Evolutionary conservation across 2,329 filamentous ascomycete genomes (phyloP).

Genomic region (Calycina marina): DNA sequence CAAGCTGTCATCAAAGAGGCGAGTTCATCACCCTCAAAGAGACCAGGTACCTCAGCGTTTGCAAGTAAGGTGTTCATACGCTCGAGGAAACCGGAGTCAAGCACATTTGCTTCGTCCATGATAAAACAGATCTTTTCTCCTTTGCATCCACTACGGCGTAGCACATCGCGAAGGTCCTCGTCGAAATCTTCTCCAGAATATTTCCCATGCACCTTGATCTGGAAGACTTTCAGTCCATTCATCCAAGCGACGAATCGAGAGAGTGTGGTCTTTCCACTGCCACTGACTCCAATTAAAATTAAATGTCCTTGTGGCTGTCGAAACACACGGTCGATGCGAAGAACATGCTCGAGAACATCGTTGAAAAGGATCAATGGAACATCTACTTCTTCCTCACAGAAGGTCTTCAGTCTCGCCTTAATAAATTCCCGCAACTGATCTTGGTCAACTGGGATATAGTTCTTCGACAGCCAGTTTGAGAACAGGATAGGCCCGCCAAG

Average conservation of each 20-base stretch:
- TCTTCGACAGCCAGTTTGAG: conserved; percentile 98
- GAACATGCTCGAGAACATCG: conserved; percentile 92
- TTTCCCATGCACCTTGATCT: conserved; percentile 98
- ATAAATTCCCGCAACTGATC: conserved; percentile 94
- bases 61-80: conserved; percentile 98
- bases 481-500: conserved; percentile 89
- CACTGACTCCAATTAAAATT: conserved; percentile 96
- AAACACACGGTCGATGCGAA: conserved; percentile 97
- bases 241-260: conserved; percentile 99
- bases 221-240: conserved; percentile 97
- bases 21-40: conserved; percentile 98
- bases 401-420: conserved; percentile 90
- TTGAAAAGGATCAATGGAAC: conserved; percentile 99
- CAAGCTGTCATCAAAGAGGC: conserved; percentile 98
- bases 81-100: conserved; percentile 96
- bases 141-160: conserved; percentile 89
- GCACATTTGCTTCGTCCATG: conserved; percentile 98
- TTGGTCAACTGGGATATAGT: conserved; percentile 92
- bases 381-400: conserved; percentile 98
- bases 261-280: conserved; percentile 94
- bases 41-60: conserved; percentile 96
- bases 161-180: conserved; percentile 85
- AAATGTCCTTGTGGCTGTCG: conserved; percentile 95
- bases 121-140: conserved; percentile 99
- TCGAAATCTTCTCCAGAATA: conserved; percentile 98